A percentile compares a stretch with the other conserved stretches of the same genome.
phyloP scores from a whole-genome alignment of 2,329 filamentous ascomycete genomes.

The Calonectria multiphialidica region DNA sequence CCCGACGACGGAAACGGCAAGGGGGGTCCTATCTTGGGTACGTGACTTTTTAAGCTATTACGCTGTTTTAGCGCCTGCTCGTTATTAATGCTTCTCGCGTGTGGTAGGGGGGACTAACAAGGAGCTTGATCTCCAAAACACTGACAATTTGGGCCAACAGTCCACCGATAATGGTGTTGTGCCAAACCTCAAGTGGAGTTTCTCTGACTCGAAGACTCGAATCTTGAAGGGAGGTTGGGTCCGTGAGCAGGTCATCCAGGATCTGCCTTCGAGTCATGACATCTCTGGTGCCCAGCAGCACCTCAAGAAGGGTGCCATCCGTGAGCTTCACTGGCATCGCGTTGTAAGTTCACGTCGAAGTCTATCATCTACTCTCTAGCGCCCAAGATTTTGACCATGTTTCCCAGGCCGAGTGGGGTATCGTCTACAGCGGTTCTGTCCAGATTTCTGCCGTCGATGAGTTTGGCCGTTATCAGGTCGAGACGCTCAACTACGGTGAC shows the following conservation, averaged over 20 bases:
- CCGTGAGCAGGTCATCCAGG: constrained; percentile 74
- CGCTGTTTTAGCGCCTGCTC: too few species aligned
- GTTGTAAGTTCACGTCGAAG: constrained; percentile 61
- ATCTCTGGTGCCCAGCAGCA: constrained; percentile 78
- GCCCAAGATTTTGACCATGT: neutral
- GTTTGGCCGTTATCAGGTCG: constrained; percentile 66
- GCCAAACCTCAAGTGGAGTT: constrained; percentile 77
- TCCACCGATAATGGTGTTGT: constrained; percentile 73
- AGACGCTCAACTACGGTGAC: constrained; percentile 70
- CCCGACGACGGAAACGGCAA: constrained; percentile 58
- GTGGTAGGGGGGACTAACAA: constrained; percentile 74
- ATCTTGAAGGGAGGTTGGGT: constrained; percentile 75
- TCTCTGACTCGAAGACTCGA: constrained; percentile 74
- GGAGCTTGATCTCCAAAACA: constrained; percentile 71
- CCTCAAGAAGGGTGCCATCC: constrained; percentile 73
- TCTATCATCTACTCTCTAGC: too few species aligned
- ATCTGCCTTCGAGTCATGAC: constrained; percentile 74
- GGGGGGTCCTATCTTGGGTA: constrained; percentile 70
- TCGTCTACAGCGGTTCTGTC: constrained; percentile 69
- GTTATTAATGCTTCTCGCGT: neutral
- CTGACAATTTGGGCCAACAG: constrained; percentile 71
- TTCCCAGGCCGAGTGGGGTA: constrained; percentile 73
- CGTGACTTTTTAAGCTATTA: constrained; percentile 3
- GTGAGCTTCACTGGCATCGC: constrained; percentile 76
- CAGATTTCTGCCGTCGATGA: constrained; percentile 73